These are phyloP conservation scores for Kodamaea suecica DNA, from an alignment of 1,139 yeast species.

Conservation along the genomic window DNA sequence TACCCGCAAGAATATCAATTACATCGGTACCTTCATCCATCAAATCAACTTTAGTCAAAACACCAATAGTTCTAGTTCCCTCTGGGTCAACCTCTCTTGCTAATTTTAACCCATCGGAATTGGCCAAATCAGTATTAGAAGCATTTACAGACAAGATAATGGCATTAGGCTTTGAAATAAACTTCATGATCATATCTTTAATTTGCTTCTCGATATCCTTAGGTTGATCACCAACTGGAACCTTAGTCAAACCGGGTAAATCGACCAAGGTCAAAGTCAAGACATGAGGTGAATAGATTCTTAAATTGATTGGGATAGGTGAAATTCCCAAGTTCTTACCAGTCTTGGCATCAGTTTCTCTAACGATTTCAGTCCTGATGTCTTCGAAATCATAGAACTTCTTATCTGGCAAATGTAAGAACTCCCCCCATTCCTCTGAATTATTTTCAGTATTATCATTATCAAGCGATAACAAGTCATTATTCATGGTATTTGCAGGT, in stretches of 20 bases:
- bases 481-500: slow-evolving; percentile 30
- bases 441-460: slow-evolving; percentile 56
- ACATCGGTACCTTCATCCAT: slow-evolving; percentile 99
- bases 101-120: slow-evolving; percentile 91
- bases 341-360: slow-evolving; percentile 91
- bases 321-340: slow-evolving; percentile 93
- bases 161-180: slow-evolving; percentile 93
- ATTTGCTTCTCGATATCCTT: slow-evolving; percentile 94
- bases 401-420: slow-evolving; percentile 86
- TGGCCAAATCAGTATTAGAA: slow-evolving; percentile 96
- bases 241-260: slow-evolving; percentile 96
- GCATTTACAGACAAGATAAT: slow-evolving; percentile 94
- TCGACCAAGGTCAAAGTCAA: slow-evolving; percentile 93
- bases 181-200: slow-evolving; percentile 90
- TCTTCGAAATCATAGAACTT: slow-evolving; percentile 88
- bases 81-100: slow-evolving; percentile 99
- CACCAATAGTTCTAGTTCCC: slow-evolving; percentile 95
- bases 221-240: slow-evolving; percentile 99
- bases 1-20: slow-evolving; percentile 91
- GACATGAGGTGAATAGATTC: slow-evolving; percentile 95
- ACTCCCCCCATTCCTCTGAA: slow-evolving; percentile 97
- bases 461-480: slow-evolving; percentile 13
- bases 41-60: slow-evolving; percentile 90
- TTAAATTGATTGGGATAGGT: slow-evolving; percentile 85
- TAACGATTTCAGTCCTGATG: slow-evolving; percentile 84